These are phyloP conservation scores for Paramecium octaurelia DNA, from an alignment of 73 alveolate species.

Conservation along the genomic window DNA sequence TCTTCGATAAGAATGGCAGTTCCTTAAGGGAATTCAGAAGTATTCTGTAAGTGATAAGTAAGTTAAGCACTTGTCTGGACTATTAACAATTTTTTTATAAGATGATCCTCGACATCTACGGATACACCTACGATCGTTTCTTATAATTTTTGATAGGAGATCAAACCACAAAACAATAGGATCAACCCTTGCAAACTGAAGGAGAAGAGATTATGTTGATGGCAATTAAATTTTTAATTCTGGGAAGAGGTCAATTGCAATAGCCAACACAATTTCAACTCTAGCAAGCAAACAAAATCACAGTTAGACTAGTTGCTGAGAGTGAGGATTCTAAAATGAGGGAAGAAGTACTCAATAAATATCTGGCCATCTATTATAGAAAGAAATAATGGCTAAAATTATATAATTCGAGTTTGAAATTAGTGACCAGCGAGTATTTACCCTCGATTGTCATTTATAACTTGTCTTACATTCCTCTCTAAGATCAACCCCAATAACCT, in stretches of 20 bases:
- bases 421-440: conserved; percentile 4
- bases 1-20: background rate
- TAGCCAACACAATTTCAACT: background rate
- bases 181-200: background rate
- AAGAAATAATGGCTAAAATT: background rate
- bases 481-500: background rate
- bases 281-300: background rate
- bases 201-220: conserved; percentile 41
- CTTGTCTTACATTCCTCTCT: background rate
- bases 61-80: conserved; percentile 12
- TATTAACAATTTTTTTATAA: background rate
- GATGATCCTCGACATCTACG: background rate
- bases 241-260: background rate
- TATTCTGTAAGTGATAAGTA: background rate
- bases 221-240: background rate
- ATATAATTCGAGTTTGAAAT: background rate
- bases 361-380: background rate
- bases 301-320: background rate
- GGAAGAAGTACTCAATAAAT: background rate
- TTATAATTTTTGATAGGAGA: background rate
- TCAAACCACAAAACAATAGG: background rate
- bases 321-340: background rate
- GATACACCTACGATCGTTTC: conserved; percentile 31
- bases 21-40: background rate
- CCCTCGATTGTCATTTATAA: conserved; percentile 38